Conservation (phyloP, 768 basidiomycete species). For the Thelephora ganbajun region DNA sequence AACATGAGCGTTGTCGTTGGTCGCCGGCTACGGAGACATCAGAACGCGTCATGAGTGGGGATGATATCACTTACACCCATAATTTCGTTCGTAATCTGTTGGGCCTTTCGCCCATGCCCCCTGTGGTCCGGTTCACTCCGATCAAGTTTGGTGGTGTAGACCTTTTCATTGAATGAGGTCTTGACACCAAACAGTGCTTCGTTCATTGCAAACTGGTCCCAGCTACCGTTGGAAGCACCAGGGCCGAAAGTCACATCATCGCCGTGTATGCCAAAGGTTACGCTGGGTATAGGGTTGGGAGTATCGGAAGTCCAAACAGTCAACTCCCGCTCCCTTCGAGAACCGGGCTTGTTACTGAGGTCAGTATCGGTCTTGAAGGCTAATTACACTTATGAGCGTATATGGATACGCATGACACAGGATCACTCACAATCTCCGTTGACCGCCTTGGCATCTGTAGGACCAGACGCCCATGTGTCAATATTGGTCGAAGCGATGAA, state of each 20-base stretch:
- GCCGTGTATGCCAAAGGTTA: conserved; percentile 18
- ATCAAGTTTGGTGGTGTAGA: conserved; percentile 91
- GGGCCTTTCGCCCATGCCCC: conserved; percentile 79
- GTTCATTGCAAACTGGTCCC: conserved; percentile 94
- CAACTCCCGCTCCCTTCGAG: conserved; percentile 57
- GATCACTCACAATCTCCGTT: conserved; percentile 56
- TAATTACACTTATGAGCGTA: conserved; percentile 15
- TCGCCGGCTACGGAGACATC: conserved; percentile 27
- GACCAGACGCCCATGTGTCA: conserved; percentile 58
- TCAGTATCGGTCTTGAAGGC: conserved; percentile 78
- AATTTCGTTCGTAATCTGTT: conserved; percentile 84
- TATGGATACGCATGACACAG: neutral
- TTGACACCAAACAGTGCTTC: conserved; percentile 87
- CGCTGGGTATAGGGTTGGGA: conserved; percentile 16
- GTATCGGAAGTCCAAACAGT: conserved; percentile 50
- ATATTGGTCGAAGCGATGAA: conserved; percentile 66
- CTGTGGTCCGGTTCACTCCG: conserved; percentile 73
- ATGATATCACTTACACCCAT: conserved; percentile 43
- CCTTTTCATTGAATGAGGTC: conserved; percentile 84
- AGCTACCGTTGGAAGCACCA: conserved; percentile 30
- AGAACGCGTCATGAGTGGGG: neutral
- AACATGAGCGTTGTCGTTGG: conserved; percentile 74
- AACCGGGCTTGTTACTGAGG: conserved; percentile 45
- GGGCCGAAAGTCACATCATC: conserved; percentile 66
- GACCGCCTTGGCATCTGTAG: conserved; percentile 52